A percentile compares a stretch with the other conserved stretches of the same genome.
These are phyloP conservation scores for Thalassiosira profunda DNA, from an alignment of 108 stramenopile species.

Conservation along the genomic window DNA sequence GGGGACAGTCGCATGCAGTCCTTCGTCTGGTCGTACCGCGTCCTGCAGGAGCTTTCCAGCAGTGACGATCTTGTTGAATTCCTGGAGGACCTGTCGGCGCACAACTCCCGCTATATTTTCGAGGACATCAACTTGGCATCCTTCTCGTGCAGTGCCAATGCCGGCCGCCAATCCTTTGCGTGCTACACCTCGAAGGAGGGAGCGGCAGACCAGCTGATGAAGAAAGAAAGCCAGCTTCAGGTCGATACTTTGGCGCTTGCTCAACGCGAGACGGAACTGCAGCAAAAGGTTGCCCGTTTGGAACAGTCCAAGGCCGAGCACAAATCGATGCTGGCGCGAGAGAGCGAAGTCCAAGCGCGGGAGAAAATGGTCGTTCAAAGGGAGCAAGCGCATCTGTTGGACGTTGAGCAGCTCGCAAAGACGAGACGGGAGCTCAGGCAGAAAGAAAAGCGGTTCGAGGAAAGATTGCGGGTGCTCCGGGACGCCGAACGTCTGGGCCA, in stretches of 20 bases:
- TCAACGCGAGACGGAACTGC: slow-evolving; percentile 18
- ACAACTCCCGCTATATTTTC: slow-evolving; percentile 26
- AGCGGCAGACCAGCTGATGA: background rate
- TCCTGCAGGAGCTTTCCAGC: slow-evolving; percentile 28
- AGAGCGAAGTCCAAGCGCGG: slow-evolving; percentile 13
- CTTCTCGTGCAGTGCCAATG: slow-evolving; percentile 7
- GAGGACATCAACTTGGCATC: background rate
- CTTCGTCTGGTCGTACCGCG: slow-evolving; percentile 33
- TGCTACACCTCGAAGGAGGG: slow-evolving; percentile 11
- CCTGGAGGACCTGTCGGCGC: slow-evolving; percentile 10
- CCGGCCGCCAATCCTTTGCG: slow-evolving; percentile 19
- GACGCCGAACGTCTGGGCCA: background rate
- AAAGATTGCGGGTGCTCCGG: background rate
- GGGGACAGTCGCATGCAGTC: slow-evolving; percentile 17
- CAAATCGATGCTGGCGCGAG: slow-evolving; percentile 16
- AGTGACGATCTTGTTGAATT: slow-evolving; percentile 12
- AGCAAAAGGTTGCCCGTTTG: slow-evolving; percentile 8
- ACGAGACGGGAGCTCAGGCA: slow-evolving; percentile 13
- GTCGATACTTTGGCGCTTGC: slow-evolving; percentile 13
- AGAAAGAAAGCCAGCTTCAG: slow-evolving; percentile 30
- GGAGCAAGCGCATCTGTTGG: background rate
- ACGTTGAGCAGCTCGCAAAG: slow-evolving; percentile 9
- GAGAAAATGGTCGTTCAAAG: slow-evolving; percentile 14
- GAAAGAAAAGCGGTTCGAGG: slow-evolving; percentile 9
- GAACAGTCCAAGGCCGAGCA: slow-evolving; percentile 5